Evolutionary conservation across 148 eudicot genomes (phyloP), one percentile per base, ranked within the genome.

Genomic region (Fallopia convolvulus): DNA sequence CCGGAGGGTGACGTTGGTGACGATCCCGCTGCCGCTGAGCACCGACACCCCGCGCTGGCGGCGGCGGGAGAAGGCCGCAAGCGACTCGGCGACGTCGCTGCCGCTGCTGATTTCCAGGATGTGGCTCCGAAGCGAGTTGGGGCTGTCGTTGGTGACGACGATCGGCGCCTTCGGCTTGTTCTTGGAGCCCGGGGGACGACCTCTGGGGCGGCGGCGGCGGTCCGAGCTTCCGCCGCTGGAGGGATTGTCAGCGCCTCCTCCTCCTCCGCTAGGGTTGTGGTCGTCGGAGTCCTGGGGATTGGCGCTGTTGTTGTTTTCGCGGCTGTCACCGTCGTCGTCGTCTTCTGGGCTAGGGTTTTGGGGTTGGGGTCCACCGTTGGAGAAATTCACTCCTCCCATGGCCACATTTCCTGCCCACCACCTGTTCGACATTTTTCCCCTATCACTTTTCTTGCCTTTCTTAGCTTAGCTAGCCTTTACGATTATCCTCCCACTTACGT

Each of bases 351-450:
- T 65, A 65, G 40, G 72, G 33, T 39, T 68, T 39, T 42, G 46
- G 9, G 47, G 47, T 9, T 44, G 47, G 47, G 47, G 10, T 8
- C 47, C 47, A 44, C 47, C 47, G 7, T 44, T 44, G 0, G 47
- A 9, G 47, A 44, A 44, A 44, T 44, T 65, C 41, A 58, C 32
- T 20, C 65, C 65, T 21, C 65, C 39, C 70, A 68, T 68, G 23
- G 72, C 72, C 46, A 39, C 44, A 68, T 68, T 68, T 68, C 72
- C 72, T 68, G 72, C 72, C 72, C 72, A 68, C 72, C 72, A 68
- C 72, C 72, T 68, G 44, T 68, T 68, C 46, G 72, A 39, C 72
- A 68, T 68, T 33, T 33, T 68, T 30, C 41, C 70, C 40, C 40
- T 52, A 52, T 11, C 58, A 23, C 65, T 58, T 21, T n/a, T n/a